phyloP scores from a whole-genome alignment of 306 rosid genomes.

The Corylus heterophylla region DNA sequence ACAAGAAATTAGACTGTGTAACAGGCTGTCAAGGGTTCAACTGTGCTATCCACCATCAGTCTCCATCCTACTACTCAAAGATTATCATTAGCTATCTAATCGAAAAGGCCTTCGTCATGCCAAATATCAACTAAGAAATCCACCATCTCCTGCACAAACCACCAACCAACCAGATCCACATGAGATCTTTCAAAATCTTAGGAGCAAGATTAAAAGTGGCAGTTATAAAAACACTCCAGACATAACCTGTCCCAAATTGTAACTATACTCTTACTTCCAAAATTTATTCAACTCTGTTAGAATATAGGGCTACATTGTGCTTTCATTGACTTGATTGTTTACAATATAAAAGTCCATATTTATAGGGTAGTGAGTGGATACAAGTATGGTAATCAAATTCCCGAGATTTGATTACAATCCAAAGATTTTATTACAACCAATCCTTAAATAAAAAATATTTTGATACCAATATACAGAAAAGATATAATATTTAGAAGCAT shows the following conservation, averaged over 20 bases:
- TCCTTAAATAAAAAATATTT: no score
- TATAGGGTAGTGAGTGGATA: no score
- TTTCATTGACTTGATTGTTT: no score
- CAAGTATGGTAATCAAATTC: no score
- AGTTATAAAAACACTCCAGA: conserved; percentile 9
- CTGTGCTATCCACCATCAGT: background rate
- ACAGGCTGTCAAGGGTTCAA: background rate
- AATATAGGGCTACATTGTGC: no score
- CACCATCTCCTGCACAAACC: conserved; percentile 87
- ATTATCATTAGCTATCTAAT: conserved; percentile 35
- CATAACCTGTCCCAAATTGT: background rate
- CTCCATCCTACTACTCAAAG: background rate
- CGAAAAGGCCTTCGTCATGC: conserved; percentile 78
- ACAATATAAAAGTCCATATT: no score
- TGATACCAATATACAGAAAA: no score
- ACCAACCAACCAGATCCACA: conserved; percentile 26
- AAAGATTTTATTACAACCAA: no score
- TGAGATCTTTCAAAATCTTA: conserved; percentile 19
- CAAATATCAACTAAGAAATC: conserved; percentile 95
- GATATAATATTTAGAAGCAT: no score
- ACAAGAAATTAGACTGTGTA: conserved; percentile 20
- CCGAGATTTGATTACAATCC: no score
- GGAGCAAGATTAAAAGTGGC: background rate
- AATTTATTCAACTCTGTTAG: background rate
- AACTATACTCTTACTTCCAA: background rate